Evolutionary conservation across 2,329 filamentous ascomycete species (phyloP), one percentile per base, ranked within the genome.

Genomic region (Fusarium illudens): DNA sequence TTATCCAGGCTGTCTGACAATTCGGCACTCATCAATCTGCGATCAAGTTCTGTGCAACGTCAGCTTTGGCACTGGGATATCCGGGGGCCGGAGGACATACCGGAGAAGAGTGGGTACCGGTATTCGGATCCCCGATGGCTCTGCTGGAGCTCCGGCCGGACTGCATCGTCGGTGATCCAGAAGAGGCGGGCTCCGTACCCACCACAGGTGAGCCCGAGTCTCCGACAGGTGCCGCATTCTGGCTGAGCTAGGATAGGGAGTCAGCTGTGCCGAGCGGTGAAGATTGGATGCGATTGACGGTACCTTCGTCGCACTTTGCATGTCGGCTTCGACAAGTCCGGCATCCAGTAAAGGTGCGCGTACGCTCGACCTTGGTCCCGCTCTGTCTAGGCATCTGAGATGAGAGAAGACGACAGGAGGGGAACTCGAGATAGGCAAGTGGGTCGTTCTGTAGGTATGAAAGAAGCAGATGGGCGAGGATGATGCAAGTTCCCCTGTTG

Each of bases 91-190:
- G 60, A 17, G 20, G 3, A 60, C 64, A 77, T 22, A 67, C 71
- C 80, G n/a, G 80, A 80, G 62, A 82, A 80, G 17, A 83, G 72
- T 33, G 80, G 80, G 54, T 81, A 80, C 36, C 81, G 78, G 64
- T 80, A 83, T 27, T 73, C 70, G 36, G 70, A 70, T 1, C 72
- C 71, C 39, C 73, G 65, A 53, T 74, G 71, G 12, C 63, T 65
- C 61, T 72, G 71, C 50, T 70, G 65, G 54, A 67, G 39, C 54
- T 70, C 67, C 42, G 69, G 62, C 8, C 57, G 34, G 10, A 67
- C 39, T 22, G 50, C 62, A 71, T 73, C 62, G 20, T 76, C 72
- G 19, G 64, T 67, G 20, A 76, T 67, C 77, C 77, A 78, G 15
- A 76, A 71, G 8, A 78, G 60, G 7, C 70, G 72, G 8, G 78